A percentile compares a stretch with the other conserved stretches of the same genome.
Evolutionary conservation across 208 protist genomes (phyloP).

Genomic region (Trypanosoma scelopori): DNA sequence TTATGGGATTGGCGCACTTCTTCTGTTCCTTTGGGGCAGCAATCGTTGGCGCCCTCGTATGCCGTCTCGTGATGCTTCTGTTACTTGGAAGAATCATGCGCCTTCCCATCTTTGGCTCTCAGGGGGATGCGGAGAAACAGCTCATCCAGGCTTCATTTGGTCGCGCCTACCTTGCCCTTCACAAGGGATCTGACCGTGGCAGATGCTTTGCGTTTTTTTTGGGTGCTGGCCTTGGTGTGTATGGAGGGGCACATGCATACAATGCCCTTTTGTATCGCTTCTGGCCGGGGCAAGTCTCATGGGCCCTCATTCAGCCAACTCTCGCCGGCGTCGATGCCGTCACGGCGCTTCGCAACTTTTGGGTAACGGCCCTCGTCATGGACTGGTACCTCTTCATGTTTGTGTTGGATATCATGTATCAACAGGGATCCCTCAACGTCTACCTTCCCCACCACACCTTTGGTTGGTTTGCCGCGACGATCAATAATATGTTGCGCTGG

Average conservation of each 20-base stretch:
- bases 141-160: slow-evolving; percentile 29
- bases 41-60: slow-evolving; percentile 21
- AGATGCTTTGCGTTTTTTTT: slow-evolving; percentile 29
- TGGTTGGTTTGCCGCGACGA: slow-evolving; percentile 28
- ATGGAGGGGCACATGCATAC: slow-evolving; percentile 37
- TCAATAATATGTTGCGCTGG: slow-evolving; percentile 1
- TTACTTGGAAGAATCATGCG: slow-evolving; percentile 25
- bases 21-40: slow-evolving; percentile 20
- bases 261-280: slow-evolving; percentile 31
- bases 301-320: slow-evolving; percentile 26
- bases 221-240: slow-evolving; percentile 34
- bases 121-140: slow-evolving; percentile 20
- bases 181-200: slow-evolving; percentile 20
- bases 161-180: slow-evolving; percentile 16
- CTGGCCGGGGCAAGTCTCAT: slow-evolving; percentile 32
- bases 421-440: slow-evolving; percentile 39
- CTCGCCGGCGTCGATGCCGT: slow-evolving; percentile 17
- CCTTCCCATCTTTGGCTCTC: slow-evolving; percentile 37
- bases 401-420: slow-evolving; percentile 44
- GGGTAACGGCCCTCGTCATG: slow-evolving; percentile 21
- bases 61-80: slow-evolving; percentile 14
- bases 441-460: slow-evolving; percentile 44
- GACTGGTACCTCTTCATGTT: slow-evolving; percentile 45
- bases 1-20: slow-evolving; percentile 36
- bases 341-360: slow-evolving; percentile 18